Percentiles rank a stretch among this genome's conserved stretches.
Conservation (phyloP, 768 basidiomycete species). For the Lactifluus piperatus region DNA sequence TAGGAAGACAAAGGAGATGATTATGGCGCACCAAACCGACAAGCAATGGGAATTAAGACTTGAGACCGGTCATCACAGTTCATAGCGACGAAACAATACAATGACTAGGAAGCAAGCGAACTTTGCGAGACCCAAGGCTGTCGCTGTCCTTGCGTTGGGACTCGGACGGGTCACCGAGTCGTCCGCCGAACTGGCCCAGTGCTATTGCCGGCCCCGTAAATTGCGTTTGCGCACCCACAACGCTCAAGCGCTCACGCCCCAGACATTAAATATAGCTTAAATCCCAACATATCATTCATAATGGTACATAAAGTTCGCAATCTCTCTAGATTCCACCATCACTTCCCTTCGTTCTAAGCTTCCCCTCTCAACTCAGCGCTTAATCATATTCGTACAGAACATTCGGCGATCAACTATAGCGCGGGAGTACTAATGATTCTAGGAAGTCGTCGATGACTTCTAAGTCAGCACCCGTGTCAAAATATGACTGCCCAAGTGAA, state of each 20-base stretch:
- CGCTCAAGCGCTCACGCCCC: too few species aligned
- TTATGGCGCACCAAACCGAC: constrained; percentile 46
- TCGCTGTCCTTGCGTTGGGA: background rate
- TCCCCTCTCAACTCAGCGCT: background rate
- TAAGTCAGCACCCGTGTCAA: background rate
- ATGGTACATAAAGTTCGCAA: too few species aligned
- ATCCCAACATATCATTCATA: background rate
- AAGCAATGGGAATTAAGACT: constrained; percentile 37
- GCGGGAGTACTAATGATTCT: background rate
- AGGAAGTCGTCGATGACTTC: background rate
- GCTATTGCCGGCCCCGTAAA: background rate
- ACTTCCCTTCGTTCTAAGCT: background rate
- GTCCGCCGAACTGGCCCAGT: background rate
- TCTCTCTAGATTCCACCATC: background rate
- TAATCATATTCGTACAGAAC: background rate
- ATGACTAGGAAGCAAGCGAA: background rate
- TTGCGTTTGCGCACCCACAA: too few species aligned
- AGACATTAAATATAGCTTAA: too few species aligned
- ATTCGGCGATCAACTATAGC: too few species aligned
- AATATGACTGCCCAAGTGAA: background rate
- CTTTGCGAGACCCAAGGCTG: background rate
- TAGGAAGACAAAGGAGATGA: background rate
- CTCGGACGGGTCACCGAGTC: background rate
- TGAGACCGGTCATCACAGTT: background rate
- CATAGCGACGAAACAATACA: background rate